Conservation (phyloP, 2,329 filamentous ascomycete species). For the Atkinsonella hypoxylon region DNA sequence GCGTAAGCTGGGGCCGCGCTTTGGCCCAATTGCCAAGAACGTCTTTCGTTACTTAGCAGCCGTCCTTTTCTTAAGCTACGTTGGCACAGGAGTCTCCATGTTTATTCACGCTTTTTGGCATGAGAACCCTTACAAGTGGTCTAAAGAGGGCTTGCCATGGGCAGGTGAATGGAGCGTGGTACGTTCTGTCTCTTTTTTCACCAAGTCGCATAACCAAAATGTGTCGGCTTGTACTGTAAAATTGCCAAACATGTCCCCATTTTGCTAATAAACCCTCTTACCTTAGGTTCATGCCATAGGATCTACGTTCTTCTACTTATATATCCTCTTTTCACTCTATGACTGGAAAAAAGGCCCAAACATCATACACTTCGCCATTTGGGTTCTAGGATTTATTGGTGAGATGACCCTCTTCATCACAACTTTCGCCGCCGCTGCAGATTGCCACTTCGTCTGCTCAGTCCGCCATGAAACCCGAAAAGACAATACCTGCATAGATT, state of each 20-base stretch:
- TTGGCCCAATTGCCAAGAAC: conserved; percentile 55
- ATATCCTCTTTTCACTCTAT: conserved; percentile 75
- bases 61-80: conserved; percentile 60
- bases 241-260: neutral
- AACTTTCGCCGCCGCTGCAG: conserved; percentile 56
- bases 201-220: neutral
- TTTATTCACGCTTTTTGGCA: conserved; percentile 57
- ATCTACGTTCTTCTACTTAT: conserved; percentile 75
- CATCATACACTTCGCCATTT: conserved; percentile 66
- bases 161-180: conserved; percentile 68
- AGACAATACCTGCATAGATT: conserved; percentile 21
- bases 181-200: conserved; percentile 24
- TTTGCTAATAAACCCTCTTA: neutral
- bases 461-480: conserved; percentile 16
- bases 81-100: conserved; percentile 62
- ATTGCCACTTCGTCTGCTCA: conserved; percentile 47
- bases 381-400: conserved; percentile 59
- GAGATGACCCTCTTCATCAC: conserved; percentile 62
- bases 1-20: conserved; percentile 35
- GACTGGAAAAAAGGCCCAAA: conserved; percentile 76
- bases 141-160: conserved; percentile 46
- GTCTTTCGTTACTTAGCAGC: conserved; percentile 66
- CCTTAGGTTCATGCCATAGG: conserved; percentile 71
- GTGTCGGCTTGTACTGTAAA: no score
- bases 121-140: conserved; percentile 26